Conservation (phyloP, 768 basidiomycete species). For the Coprinopsis cinerea region DNA sequence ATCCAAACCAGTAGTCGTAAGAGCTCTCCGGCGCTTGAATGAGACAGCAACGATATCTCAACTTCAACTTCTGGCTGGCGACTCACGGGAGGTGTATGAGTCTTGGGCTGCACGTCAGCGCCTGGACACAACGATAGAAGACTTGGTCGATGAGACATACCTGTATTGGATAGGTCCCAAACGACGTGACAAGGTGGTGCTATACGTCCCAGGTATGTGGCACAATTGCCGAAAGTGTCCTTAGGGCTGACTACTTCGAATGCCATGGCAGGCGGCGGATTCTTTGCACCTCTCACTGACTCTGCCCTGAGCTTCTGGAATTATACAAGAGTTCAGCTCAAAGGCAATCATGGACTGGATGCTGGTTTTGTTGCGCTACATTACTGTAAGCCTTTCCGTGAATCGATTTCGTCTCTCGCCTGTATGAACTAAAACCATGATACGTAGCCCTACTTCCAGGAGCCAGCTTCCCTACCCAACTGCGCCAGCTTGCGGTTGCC, state of each 20-base stretch:
- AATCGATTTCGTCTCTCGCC: neutral
- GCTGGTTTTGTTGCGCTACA: slow-evolving; percentile 23
- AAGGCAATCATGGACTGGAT: slow-evolving; percentile 17
- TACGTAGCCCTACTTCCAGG: slow-evolving; percentile 27
- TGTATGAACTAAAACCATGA: too few relatives aligned
- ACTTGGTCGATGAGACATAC: slow-evolving; percentile 20
- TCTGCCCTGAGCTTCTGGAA: slow-evolving; percentile 23
- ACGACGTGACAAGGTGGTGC: slow-evolving; percentile 24
- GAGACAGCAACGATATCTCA: neutral
- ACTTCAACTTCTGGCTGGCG: neutral
- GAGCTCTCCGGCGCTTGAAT: too few relatives aligned
- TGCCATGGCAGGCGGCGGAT: slow-evolving; percentile 25
- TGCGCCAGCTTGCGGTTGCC: slow-evolving; percentile 24
- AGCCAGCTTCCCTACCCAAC: slow-evolving; percentile 29
- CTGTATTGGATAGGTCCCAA: slow-evolving; percentile 29
- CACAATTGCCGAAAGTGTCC: neutral
- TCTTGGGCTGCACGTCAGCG: neutral
- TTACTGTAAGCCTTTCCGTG: slow-evolving; percentile 22
- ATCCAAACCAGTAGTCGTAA: too few relatives aligned
- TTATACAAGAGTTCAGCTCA: slow-evolving; percentile 21
- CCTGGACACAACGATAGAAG: slow-evolving; percentile 15
- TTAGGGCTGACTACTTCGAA: neutral
- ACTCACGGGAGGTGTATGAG: neutral
- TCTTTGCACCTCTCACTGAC: slow-evolving; percentile 19
- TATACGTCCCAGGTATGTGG: slow-evolving; percentile 27